phyloP scores from a whole-genome alignment of 2,329 filamentous ascomycete species.

The Coniochaeta sp. region DNA sequence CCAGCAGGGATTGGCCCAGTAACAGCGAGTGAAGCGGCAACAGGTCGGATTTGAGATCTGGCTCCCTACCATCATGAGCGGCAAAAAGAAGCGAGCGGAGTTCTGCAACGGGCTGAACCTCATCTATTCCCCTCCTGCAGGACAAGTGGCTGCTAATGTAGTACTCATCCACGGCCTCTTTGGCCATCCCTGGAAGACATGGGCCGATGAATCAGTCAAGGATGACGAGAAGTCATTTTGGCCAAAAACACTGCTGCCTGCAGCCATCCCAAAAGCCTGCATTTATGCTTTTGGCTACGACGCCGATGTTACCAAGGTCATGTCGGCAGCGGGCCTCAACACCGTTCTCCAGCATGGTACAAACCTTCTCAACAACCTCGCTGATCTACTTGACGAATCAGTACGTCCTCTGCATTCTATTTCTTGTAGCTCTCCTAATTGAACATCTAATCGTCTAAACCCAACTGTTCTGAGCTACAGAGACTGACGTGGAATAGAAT shows the following conservation, averaged over 20 bases:
- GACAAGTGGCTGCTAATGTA: not conserved
- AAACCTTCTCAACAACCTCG: not conserved
- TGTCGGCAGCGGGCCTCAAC: not conserved
- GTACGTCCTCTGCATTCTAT: not conserved
- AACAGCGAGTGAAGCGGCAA: too few relatives aligned
- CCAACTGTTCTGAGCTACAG: too few relatives aligned
- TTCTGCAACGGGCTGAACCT: not conserved
- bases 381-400: not conserved
- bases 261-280: not conserved
- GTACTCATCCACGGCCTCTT: slow-evolving; percentile 1
- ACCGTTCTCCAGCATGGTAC: not conserved
- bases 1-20: too few relatives aligned
- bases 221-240: not conserved
- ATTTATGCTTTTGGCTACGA: not conserved
- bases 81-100: too few relatives aligned
- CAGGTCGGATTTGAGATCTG: too few relatives aligned
- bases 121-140: not conserved
- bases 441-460: too few relatives aligned
- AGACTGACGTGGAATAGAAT: too few relatives aligned
- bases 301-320: not conserved
- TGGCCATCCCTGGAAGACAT: not conserved
- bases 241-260: not conserved
- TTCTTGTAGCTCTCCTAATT: too few relatives aligned
- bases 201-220: not conserved
- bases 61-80: too few relatives aligned